Evolutionary conservation across 257 asterid species (phyloP).

Genomic region (Apocynum venetum): DNA sequence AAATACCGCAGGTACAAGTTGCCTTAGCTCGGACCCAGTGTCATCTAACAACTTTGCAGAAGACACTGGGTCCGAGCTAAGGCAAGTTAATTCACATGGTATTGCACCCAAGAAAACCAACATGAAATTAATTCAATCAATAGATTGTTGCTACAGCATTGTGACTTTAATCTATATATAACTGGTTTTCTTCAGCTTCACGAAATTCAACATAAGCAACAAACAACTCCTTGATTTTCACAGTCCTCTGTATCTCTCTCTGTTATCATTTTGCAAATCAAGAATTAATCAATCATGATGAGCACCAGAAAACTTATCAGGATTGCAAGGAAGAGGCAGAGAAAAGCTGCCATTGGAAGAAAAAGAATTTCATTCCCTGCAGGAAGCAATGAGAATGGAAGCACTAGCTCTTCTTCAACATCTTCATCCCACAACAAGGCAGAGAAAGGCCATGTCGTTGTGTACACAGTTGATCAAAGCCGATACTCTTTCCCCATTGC

Average conservation of each 20-base stretch:
- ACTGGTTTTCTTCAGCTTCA: not conserved
- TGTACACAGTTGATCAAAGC: not conserved
- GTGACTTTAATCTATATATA: not conserved
- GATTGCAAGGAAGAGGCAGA: slow-evolving; percentile 33
- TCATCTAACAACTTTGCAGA: not conserved
- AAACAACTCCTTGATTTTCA: not conserved
- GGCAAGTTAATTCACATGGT: not conserved
- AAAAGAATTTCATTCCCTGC: slow-evolving; percentile 15
- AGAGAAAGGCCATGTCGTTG: slow-evolving; percentile 9
- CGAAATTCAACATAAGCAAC: not conserved
- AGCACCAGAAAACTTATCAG: slow-evolving; percentile 26
- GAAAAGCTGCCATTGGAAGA: slow-evolving; percentile 20
- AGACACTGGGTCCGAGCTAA: not conserved
- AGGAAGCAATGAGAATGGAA: not conserved
- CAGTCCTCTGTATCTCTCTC: not conserved
- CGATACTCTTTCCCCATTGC: slow-evolving; percentile 1
- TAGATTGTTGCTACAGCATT: not conserved
- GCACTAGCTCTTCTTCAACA: not conserved
- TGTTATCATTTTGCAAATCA: not conserved
- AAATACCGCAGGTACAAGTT: not conserved
- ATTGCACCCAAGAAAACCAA: not conserved
- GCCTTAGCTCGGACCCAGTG: not conserved
- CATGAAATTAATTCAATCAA: not conserved
- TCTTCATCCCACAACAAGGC: not conserved
- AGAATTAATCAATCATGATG: slow-evolving; percentile 16